Percentiles rank a stretch among this genome's conserved stretches.
These are phyloP conservation scores for Spinacia oleracea DNA, from an alignment of 179 eudicot genomes.

Conservation along the genomic window DNA sequence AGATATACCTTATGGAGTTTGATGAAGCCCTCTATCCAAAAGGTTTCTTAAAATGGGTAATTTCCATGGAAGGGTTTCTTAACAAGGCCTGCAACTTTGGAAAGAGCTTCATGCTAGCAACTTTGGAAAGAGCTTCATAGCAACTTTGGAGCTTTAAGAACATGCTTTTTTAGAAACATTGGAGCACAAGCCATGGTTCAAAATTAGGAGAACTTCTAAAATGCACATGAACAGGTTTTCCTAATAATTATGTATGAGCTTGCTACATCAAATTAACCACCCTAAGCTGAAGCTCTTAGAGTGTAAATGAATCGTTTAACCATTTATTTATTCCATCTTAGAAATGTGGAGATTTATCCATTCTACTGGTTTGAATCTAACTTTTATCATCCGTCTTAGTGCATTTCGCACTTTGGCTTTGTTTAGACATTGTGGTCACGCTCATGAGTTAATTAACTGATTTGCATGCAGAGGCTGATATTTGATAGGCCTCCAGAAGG, in stretches of 20 bases:
- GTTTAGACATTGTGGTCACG: slow-evolving; percentile 1
- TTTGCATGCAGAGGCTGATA: slow-evolving; percentile 60
- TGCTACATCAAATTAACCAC: not conserved
- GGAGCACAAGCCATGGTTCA: not conserved
- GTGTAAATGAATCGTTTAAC: not conserved
- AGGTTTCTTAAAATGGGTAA: not conserved
- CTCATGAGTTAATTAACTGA: not conserved
- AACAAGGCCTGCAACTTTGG: not conserved
- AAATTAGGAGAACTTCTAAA: not conserved
- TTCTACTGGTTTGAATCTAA: not conserved
- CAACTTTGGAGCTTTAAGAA: not conserved
- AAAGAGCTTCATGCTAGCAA: not conserved
- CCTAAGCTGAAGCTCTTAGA: not conserved
- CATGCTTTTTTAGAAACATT: not conserved
- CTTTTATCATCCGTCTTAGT: not conserved
- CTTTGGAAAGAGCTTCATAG: not conserved
- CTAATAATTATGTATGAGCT: not conserved
- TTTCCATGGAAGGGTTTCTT: no score
- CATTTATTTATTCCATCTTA: not conserved
- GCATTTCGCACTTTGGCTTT: not conserved
- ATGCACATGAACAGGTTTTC: not conserved
- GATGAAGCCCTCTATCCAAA: not conserved
- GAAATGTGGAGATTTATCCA: not conserved
- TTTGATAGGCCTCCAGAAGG: slow-evolving; percentile 79
- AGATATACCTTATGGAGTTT: not conserved